Base-by-base conservation (phyloP, 371 early-diverging fungal species). In the Syncephalis fuscata region DNA sequence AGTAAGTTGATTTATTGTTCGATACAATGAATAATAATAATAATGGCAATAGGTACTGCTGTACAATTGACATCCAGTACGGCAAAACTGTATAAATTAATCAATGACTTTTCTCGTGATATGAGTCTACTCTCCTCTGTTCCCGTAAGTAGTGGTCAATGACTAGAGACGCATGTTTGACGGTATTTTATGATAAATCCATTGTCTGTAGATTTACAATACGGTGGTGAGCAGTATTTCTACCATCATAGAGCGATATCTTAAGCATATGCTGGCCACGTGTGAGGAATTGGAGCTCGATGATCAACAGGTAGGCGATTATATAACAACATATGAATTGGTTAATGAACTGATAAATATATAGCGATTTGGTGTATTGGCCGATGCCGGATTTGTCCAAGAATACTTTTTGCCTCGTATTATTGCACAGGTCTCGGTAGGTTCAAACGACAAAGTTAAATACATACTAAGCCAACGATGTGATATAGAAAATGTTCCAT, bases 1-100 rank as follows among this genome's bases (percentile, higher is more conserved):
- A 16, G 76, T 76, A 52, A 67, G 74, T 36, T 71, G 73, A 16
- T 53, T 60, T 27, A 69, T 67, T 21, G 90, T 87, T 49, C 65
- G 61, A 10, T 79, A 83, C 32, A 32, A 32, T 11, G 32, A n/a
- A n/a, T n/a, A n/a, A 32, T 32, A 11, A 11, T 32, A 32, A 32
- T 11, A 32, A 11, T 32, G 32, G 32, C 32, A 32, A 11, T 32
- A 32, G 32, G 32, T 32, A 32, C 32, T 32, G 32, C 32, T 4
- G 32, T 32, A 11, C 32, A 32, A 32, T 32, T 32, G 32, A 32
- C 32, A 32, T 7, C 32, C 7, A 32, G 32, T 49, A 54, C 59
- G 8, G 52, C 69, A 8, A 69, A 78, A 21, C 63, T 73, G 24
- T 73, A 71, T n/a, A 71, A 73, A 24, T 70, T 74, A 21, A 55